Conservation (phyloP, 2,329 filamentous ascomycete species). For the Cytospora piceae region DNA sequence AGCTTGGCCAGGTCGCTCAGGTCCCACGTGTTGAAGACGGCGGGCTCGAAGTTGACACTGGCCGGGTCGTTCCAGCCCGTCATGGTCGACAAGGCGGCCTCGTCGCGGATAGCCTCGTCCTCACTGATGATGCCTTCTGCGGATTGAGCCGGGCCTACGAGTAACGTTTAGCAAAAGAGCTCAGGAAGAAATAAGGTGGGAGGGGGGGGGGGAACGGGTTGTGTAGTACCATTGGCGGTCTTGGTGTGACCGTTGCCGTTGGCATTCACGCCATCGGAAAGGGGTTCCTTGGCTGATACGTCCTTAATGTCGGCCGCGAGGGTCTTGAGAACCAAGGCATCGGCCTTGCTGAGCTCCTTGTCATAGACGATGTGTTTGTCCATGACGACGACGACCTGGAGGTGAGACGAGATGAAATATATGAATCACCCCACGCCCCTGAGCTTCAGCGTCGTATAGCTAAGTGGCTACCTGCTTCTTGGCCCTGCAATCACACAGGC, state of each 20-base stretch:
- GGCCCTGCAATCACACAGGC: neutral
- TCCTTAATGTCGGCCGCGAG: constrained; percentile 44
- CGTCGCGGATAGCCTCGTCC: constrained; percentile 34
- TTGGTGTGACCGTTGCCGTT: constrained; percentile 19
- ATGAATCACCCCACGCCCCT: neutral
- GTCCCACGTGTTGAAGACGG: constrained; percentile 49
- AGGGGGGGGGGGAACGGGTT: constrained; percentile 6
- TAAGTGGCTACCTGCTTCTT: neutral
- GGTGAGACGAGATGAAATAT: no score
- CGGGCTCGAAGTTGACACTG: constrained; percentile 49
- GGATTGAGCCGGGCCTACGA: constrained; percentile 14
- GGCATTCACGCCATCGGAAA: constrained; percentile 18
- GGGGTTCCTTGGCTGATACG: constrained; percentile 30
- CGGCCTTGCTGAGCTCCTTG: constrained; percentile 46
- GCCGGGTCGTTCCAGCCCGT: constrained; percentile 47
- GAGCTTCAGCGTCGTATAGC: neutral
- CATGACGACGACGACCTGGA: constrained; percentile 30
- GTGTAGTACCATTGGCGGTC: constrained; percentile 21
- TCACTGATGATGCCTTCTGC: constrained; percentile 26
- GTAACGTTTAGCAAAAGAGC: constrained; percentile 13
- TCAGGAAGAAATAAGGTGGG: neutral
- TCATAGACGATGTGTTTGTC: constrained; percentile 43
- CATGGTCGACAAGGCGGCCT: constrained; percentile 42
- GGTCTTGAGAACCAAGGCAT: constrained; percentile 46
- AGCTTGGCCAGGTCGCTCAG: constrained; percentile 42